Evolutionary conservation across 768 basidiomycete species (phyloP).

Genomic region (Panaeolus papilionaceus): DNA sequence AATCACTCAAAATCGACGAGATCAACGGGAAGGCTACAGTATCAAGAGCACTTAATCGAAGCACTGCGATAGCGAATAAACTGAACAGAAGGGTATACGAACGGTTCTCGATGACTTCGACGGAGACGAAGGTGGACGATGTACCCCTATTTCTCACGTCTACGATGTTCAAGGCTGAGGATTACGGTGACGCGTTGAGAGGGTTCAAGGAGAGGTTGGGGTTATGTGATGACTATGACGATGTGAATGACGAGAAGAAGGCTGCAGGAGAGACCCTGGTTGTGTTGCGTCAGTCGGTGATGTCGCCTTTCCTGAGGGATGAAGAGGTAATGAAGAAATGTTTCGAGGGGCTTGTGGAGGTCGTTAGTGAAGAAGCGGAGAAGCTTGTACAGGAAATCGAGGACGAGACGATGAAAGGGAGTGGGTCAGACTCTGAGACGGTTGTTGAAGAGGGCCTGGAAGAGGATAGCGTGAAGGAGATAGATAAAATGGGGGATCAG

Average conservation of each 20-base stretch:
- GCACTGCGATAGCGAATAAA: conserved; percentile 47
- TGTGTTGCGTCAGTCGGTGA: neutral
- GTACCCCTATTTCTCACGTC: conserved; percentile 36
- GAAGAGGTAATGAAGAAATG: neutral
- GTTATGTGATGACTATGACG: conserved; percentile 17
- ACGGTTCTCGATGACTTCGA: conserved; percentile 40
- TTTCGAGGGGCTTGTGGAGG: neutral
- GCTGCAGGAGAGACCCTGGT: neutral
- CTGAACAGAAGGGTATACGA: conserved; percentile 47
- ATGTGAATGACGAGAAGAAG: conserved; percentile 30
- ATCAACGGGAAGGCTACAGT: conserved; percentile 1
- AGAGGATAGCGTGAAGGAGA: too few species aligned
- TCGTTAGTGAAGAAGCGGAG: neutral
- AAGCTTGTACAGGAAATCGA: neutral
- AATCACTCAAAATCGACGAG: conserved; percentile 22
- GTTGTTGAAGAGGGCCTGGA: too few species aligned
- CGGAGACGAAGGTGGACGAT: conserved; percentile 28
- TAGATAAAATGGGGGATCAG: too few species aligned
- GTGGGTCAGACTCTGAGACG: too few species aligned
- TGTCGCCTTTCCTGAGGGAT: neutral
- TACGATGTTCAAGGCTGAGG: conserved; percentile 36
- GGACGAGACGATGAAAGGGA: neutral
- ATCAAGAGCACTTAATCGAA: conserved; percentile 36
- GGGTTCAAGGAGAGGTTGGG: conserved; percentile 45
- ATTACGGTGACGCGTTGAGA: conserved; percentile 41